Evolutionary conservation across 306 rosid species (phyloP).

Genomic region (Cotoneaster glaucophyllus): DNA sequence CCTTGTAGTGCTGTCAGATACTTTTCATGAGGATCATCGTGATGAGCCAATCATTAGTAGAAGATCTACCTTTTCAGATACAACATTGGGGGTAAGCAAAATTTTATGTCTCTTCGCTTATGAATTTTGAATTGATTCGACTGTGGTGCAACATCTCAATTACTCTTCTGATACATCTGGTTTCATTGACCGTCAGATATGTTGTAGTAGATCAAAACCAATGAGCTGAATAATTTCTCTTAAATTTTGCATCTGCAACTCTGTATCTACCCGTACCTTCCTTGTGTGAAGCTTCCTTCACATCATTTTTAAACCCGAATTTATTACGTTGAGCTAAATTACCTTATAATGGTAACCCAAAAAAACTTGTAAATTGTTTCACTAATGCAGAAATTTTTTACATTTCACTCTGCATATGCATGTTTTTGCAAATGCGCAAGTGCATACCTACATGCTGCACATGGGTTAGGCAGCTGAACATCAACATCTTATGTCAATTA

Average conservation of each 20-base stretch:
- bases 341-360: background rate
- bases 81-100: constrained; percentile 63
- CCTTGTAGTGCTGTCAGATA: constrained; percentile 55
- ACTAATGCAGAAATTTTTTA: background rate
- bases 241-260: background rate
- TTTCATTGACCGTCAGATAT: background rate
- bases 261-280: background rate
- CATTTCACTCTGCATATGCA: background rate
- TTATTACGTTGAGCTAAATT: background rate
- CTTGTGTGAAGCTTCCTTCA: background rate
- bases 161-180: background rate
- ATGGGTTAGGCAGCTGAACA: background rate
- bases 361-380: background rate
- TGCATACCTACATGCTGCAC: background rate
- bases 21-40: constrained; percentile 41
- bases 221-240: background rate
- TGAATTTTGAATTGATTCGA: background rate
- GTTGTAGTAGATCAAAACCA: background rate
- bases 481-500: background rate
- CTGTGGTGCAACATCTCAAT: background rate
- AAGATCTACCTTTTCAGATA: constrained; percentile 70
- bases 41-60: constrained; percentile 45
- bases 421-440: background rate
- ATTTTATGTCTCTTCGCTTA: background rate
- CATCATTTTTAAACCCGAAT: background rate